Evolutionary conservation across 208 protist species (phyloP).

Genomic region (Leishmania amazonensis): DNA sequence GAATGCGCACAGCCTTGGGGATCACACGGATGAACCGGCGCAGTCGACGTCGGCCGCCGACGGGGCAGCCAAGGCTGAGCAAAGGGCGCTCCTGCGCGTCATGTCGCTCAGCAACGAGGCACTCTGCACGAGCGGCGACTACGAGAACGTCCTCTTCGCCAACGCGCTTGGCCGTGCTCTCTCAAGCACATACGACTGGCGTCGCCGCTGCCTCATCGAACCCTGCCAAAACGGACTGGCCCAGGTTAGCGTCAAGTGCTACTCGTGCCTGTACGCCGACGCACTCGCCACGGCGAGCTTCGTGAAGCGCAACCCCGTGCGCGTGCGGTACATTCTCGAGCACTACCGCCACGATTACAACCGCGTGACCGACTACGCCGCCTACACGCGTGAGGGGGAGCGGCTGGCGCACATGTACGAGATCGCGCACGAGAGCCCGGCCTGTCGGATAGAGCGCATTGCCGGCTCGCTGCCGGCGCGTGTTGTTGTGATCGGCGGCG

Average conservation of each 20-base stretch:
- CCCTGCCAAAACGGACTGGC: conserved; percentile 49
- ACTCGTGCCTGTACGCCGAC: conserved; percentile 86
- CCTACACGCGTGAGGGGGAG: conserved; percentile 68
- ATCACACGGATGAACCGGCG: conserved; percentile 37
- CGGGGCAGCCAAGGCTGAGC: neutral
- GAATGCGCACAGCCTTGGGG: conserved; percentile 47
- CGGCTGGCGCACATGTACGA: conserved; percentile 72
- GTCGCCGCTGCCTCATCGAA: conserved; percentile 38
- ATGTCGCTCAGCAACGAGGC: conserved; percentile 61
- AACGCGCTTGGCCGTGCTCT: conserved; percentile 34
- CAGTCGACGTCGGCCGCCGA: neutral
- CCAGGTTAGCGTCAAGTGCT: conserved; percentile 74
- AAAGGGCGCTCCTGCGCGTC: conserved; percentile 41
- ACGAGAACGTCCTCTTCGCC: conserved; percentile 62
- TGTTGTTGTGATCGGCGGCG: conserved; percentile 86
- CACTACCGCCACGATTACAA: conserved; percentile 53
- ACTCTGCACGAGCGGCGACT: conserved; percentile 66
- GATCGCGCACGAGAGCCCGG: conserved; percentile 63
- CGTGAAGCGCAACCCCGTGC: conserved; percentile 54
- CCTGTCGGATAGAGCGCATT: conserved; percentile 60
- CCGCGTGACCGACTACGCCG: conserved; percentile 62
- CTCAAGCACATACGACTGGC: conserved; percentile 51
- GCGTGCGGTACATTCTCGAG: conserved; percentile 69
- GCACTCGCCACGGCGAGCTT: conserved; percentile 73
- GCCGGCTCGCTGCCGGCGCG: conserved; percentile 56